Percentiles rank a stretch among this genome's conserved stretches.
Evolutionary conservation across 805 yeast genomes (phyloP).

Genomic region (Wickerhamomyces sydowiorum): DNA sequence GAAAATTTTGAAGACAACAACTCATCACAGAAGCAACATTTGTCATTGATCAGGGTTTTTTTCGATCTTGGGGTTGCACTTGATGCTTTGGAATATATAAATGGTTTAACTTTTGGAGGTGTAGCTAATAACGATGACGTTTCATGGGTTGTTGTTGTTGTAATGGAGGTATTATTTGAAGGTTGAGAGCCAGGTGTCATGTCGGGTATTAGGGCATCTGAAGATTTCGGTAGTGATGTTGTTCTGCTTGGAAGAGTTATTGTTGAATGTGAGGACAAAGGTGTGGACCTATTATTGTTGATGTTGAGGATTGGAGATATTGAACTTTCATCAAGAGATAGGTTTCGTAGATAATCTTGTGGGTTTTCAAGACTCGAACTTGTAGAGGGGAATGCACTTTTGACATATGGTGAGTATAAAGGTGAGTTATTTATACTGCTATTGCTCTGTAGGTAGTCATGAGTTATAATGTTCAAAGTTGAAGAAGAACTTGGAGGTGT

Average conservation of each 20-base stretch:
- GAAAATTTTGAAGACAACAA: conserved; percentile 29
- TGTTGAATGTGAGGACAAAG: not conserved
- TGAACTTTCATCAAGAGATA: not conserved
- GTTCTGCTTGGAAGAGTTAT: not conserved
- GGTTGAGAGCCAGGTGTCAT: not conserved
- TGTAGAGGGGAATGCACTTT: not conserved
- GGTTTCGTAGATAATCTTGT: not conserved
- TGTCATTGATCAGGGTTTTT: conserved; percentile 11
- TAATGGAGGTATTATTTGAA: not conserved
- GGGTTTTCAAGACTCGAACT: not conserved
- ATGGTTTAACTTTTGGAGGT: conserved; percentile 17
- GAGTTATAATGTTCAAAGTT: not conserved
- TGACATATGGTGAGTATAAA: not conserved
- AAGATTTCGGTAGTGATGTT: not conserved
- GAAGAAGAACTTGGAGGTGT: not conserved
- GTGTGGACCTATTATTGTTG: not conserved
- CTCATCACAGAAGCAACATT: conserved; percentile 42
- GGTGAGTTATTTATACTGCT: not conserved
- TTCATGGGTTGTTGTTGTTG: not conserved
- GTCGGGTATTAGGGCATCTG: not conserved
- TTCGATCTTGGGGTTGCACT: conserved; percentile 11
- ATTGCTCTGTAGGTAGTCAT: not conserved
- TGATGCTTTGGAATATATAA: conserved; percentile 7
- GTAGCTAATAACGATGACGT: not conserved
- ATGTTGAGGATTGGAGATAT: not conserved